Evolutionary conservation across 2,329 filamentous ascomycete genomes (phyloP).

Genomic region (Penicillium decumbens): DNA sequence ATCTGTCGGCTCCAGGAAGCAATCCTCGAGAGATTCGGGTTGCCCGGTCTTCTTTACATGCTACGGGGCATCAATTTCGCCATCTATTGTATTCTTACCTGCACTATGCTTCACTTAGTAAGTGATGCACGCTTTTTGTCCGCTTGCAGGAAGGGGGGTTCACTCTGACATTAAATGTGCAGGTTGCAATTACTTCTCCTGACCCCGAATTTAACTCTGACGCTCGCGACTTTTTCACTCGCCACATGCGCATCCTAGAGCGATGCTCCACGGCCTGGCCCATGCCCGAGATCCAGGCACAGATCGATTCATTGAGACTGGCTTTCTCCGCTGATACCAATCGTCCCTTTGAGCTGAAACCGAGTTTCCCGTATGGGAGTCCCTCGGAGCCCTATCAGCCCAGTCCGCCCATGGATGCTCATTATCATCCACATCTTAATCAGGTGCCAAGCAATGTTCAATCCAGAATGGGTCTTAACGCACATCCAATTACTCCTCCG

Average conservation of each 20-base stretch:
- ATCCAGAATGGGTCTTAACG: conserved; percentile 48
- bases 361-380: conserved; percentile 80
- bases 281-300: conserved; percentile 82
- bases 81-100: conserved; percentile 86
- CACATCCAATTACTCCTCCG: conserved; percentile 73
- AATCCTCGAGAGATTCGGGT: conserved; percentile 68
- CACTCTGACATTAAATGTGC: conserved; percentile 5
- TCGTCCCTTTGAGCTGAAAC: conserved; percentile 84
- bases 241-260: conserved; percentile 91
- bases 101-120: conserved; percentile 89
- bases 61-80: conserved; percentile 90
- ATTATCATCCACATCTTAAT: conserved; percentile 50
- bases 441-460: conserved; percentile 43
- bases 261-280: conserved; percentile 77
- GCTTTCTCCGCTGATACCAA: conserved; percentile 83
- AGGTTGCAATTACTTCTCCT: conserved; percentile 90
- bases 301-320: conserved; percentile 82
- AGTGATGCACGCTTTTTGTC: conserved; percentile 38
- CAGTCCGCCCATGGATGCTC: conserved; percentile 54
- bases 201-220: conserved; percentile 82
- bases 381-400: conserved; percentile 61
- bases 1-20: conserved; percentile 85
- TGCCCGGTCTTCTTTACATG: conserved; percentile 83
- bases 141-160: background rate
- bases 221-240: conserved; percentile 80